Conservation (phyloP, 1,284 basidiomycete genomes). For the Boletus sp. region DNA sequence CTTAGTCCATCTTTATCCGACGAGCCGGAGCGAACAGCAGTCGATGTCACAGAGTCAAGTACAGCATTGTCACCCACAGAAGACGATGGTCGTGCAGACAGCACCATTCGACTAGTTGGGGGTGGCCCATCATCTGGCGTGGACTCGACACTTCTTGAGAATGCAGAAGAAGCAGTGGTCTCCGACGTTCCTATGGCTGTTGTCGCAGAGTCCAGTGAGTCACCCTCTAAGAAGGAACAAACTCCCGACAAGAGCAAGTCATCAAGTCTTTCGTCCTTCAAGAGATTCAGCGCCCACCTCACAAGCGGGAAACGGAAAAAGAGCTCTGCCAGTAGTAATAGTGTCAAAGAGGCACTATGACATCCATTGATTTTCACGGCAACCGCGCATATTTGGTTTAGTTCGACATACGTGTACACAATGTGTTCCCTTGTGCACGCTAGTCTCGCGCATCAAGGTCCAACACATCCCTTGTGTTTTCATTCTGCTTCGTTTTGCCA, state of each 20-base stretch:
- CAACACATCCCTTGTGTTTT: slow-evolving; percentile 9
- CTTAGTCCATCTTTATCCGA: slow-evolving; percentile 18
- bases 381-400: slow-evolving; percentile 16
- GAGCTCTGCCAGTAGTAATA: slow-evolving; percentile 44
- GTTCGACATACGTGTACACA: slow-evolving; percentile 22
- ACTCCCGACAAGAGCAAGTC: slow-evolving; percentile 51
- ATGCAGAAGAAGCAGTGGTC: slow-evolving; percentile 27
- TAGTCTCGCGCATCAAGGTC: slow-evolving; percentile 12
- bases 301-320: slow-evolving; percentile 45
- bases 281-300: slow-evolving; percentile 44
- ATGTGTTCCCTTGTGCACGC: slow-evolving; percentile 15
- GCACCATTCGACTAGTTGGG: slow-evolving; percentile 57
- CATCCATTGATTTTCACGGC: slow-evolving; percentile 13
- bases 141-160: slow-evolving; percentile 20
- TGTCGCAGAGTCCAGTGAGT: slow-evolving; percentile 13
- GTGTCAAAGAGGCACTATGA: slow-evolving; percentile 31
- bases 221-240: slow-evolving; percentile 17
- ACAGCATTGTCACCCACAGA: slow-evolving; percentile 1
- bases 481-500: slow-evolving; percentile 5
- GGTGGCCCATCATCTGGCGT: slow-evolving; percentile 42
- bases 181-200: slow-evolving; percentile 27
- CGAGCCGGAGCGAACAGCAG: slow-evolving; percentile 1
- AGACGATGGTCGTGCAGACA: slow-evolving; percentile 21
- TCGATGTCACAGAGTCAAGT: slow-evolving; percentile 8
- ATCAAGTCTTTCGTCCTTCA: slow-evolving; percentile 50